Conservation (phyloP, 192 early-diverging fungal species). For the Entomortierella lignicola region DNA sequence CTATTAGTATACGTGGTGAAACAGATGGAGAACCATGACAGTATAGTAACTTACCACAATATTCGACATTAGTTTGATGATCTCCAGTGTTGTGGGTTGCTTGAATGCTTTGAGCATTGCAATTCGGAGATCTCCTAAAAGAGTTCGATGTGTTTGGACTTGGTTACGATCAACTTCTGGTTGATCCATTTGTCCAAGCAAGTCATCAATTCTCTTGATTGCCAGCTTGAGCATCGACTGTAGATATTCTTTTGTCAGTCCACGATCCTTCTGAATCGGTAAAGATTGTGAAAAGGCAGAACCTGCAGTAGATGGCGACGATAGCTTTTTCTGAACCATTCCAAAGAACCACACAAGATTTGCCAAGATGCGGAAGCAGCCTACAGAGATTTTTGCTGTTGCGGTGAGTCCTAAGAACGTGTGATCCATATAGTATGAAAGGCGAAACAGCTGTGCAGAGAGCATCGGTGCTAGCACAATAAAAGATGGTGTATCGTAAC, state of each 20-base stretch:
- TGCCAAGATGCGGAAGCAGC: conserved; percentile 63
- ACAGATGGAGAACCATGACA: too few relatives aligned
- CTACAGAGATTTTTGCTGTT: conserved; percentile 51
- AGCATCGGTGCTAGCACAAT: conserved; percentile 46
- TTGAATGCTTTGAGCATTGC: conserved; percentile 47
- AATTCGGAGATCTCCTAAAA: conserved; percentile 47
- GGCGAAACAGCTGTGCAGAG: conserved; percentile 55
- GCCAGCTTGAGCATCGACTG: conserved; percentile 56
- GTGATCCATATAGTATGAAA: conserved; percentile 64
- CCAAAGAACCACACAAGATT: conserved; percentile 66
- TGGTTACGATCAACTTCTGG: conserved; percentile 20
- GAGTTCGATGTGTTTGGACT: conserved; percentile 15
- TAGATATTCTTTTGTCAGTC: conserved; percentile 41
- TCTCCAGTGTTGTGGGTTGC: conserved; percentile 40
- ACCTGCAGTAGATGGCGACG: too few relatives aligned
- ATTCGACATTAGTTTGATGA: conserved; percentile 28
- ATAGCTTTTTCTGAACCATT: conserved; percentile 48
- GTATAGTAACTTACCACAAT: conserved; percentile 41
- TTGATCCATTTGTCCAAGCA: conserved; percentile 49
- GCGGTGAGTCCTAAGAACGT: conserved; percentile 59
- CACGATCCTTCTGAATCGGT: conserved; percentile 6
- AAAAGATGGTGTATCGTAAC: conserved; percentile 47
- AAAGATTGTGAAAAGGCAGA: not conserved
- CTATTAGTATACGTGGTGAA: too few relatives aligned
- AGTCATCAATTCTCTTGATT: conserved; percentile 48